A percentile compares a stretch with the other conserved stretches of the same genome.
phyloP scores from a whole-genome alignment of 2,329 filamentous ascomycete genomes.

The Fusarium sororula region DNA sequence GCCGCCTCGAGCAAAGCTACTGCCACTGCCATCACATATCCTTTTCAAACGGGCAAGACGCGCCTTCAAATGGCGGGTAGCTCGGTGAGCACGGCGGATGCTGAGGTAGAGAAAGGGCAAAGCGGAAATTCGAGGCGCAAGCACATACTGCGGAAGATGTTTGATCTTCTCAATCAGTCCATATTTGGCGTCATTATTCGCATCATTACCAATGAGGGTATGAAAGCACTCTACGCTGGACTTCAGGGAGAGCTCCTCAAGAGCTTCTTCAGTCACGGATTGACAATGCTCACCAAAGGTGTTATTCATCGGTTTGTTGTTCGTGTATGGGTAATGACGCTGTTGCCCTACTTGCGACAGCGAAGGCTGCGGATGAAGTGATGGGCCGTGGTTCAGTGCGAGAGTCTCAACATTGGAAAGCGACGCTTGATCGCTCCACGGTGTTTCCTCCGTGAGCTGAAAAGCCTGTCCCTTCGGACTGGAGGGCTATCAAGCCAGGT shows the following conservation, averaged over 20 bases:
- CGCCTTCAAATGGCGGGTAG: slow-evolving; percentile 71
- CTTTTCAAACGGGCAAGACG: slow-evolving; percentile 85
- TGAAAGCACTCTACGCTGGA: slow-evolving; percentile 77
- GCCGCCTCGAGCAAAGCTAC: slow-evolving; percentile 83
- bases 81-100: slow-evolving; percentile 18
- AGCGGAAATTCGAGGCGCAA: not conserved
- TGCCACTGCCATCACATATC: slow-evolving; percentile 82
- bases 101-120: slow-evolving; percentile 5
- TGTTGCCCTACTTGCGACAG: slow-evolving; percentile 42
- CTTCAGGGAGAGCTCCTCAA: slow-evolving; percentile 80
- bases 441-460: slow-evolving; percentile 85
- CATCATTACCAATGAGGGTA: slow-evolving; percentile 70
- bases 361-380: slow-evolving; percentile 32
- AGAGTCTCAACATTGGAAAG: slow-evolving; percentile 77
- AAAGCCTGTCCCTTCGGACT: slow-evolving; percentile 91
- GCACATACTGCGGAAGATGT: slow-evolving; percentile 19
- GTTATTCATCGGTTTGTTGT: slow-evolving; percentile 77
- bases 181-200: slow-evolving; percentile 71
- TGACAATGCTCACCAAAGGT: slow-evolving; percentile 89
- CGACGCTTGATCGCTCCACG: slow-evolving; percentile 80
- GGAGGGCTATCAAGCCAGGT: slow-evolving; percentile 80
- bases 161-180: slow-evolving; percentile 51
- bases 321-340: slow-evolving; percentile 70
- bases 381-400: slow-evolving; percentile 1
- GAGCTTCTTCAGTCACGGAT: slow-evolving; percentile 85